Conservation (phyloP, 192 early-diverging fungal species). For the Rhizophagus sp. region DNA sequence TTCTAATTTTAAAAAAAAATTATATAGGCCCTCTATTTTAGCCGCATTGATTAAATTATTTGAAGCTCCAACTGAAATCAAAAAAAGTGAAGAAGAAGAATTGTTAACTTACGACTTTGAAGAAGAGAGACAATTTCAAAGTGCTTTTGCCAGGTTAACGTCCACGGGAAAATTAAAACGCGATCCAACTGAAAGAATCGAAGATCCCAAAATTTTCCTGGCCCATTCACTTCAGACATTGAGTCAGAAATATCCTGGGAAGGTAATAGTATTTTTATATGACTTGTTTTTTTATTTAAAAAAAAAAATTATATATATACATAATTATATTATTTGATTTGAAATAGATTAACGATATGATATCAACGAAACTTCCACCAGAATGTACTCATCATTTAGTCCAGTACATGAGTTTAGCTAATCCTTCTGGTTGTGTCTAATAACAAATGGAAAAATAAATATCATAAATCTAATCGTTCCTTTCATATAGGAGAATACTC, state of each 20-base stretch:
- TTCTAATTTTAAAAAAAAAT: no score
- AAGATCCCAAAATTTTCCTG: slow-evolving; percentile 50
- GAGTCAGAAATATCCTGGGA: slow-evolving; percentile 43
- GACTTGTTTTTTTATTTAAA: not conserved
- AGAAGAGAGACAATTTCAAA: slow-evolving; percentile 78
- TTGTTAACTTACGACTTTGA: slow-evolving; percentile 76
- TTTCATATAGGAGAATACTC: no score
- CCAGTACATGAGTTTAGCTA: slow-evolving; percentile 17
- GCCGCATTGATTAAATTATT: slow-evolving; percentile 56
- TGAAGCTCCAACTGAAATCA: slow-evolving; percentile 56
- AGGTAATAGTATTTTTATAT: slow-evolving; percentile 20
- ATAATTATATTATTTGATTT: not conserved
- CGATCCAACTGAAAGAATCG: slow-evolving; percentile 64
- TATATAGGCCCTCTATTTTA: slow-evolving; percentile 53
- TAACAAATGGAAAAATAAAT: not conserved
- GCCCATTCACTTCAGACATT: slow-evolving; percentile 51
- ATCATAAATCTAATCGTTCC: no score
- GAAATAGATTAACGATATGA: slow-evolving; percentile 7
- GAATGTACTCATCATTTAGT: slow-evolving; percentile 10
- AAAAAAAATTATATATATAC: not conserved
- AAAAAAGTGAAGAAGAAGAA: slow-evolving; percentile 46
- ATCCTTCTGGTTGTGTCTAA: not conserved
- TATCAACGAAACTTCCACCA: not conserved
- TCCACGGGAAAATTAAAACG: slow-evolving; percentile 64
- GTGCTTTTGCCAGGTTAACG: slow-evolving; percentile 76